Base-by-base conservation (phyloP, 495 filamentous ascomycete genomes). In the Chlorociboria aeruginascens region DNA sequence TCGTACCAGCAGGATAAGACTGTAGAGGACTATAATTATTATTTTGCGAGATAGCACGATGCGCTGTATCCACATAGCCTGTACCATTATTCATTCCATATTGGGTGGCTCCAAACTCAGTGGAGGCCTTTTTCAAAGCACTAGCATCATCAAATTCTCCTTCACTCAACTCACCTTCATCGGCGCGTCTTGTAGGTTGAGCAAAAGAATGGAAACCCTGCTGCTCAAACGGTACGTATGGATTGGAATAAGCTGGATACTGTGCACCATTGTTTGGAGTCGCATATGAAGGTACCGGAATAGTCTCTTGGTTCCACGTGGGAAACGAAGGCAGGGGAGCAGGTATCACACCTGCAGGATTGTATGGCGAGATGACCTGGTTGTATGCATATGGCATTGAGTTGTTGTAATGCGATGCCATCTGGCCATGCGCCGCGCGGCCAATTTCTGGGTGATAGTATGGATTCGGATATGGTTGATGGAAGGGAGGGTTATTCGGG, bases 91-190 rank as follows among this genome's bases (percentile, higher is more conserved):
- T 44, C 8, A 30, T 44, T 13, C 17, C 35, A 45, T 52, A 55
- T 10, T 58, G 48, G 31, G n/a, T 40, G 7, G 42, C 29, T 7
- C 46, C 46, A 53, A 55, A 58, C 3, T 40, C 38, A 14, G 41
- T n/a, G 3, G 52, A 28, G 20, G 41, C 45, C 33, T 46, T 49
- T 0, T 20, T 20, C n/a, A 39, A 33, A 6, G 28, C 36, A 46
- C 8, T 32, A 32, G 17, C 54, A 16, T 67, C 65, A 41, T 72
- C 69, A 35, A 67, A 72, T 53, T 80, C 79, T 0, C 69, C 71
- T 50, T 88, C 84, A 53, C 80, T 85, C 13, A 89, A 56, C 57
- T 89, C 85, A 1, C 83, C 83, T 56, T 89, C 85, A 51, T 92
- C 85, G 31, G 74, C 69, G 44, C 14, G 49, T 56, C 52, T 47